These are phyloP conservation scores for Tetradesmus lagerheimii DNA, from an alignment of 139 green algal species.

Conservation along the genomic window DNA sequence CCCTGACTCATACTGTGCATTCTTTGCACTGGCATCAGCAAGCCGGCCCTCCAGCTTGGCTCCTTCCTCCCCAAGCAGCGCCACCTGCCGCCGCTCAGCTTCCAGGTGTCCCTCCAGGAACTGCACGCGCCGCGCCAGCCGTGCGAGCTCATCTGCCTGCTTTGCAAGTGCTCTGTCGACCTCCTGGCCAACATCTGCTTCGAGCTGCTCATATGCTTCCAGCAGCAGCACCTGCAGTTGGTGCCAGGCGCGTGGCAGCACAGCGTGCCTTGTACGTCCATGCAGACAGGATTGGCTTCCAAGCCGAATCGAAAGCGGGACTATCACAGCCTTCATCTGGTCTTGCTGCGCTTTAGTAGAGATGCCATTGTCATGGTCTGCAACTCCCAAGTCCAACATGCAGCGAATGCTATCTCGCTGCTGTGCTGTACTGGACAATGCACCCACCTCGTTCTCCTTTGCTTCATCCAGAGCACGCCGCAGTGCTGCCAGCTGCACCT, in stretches of 20 bases:
- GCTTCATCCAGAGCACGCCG: slow-evolving; percentile 56
- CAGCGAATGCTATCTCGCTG: too few relatives aligned
- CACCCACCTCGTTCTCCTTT: slow-evolving; percentile 64
- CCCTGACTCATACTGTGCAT: slow-evolving; percentile 72
- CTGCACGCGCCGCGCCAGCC: slow-evolving; percentile 51
- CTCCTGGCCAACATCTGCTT: slow-evolving; percentile 75
- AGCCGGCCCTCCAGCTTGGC: slow-evolving; percentile 44
- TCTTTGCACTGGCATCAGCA: slow-evolving; percentile 39
- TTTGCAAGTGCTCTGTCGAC: slow-evolving; percentile 70
- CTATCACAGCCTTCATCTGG: too few relatives aligned
- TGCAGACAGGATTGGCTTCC: too few relatives aligned
- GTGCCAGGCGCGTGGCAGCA: not conserved
- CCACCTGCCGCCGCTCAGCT: slow-evolving; percentile 48
- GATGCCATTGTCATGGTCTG: too few relatives aligned
- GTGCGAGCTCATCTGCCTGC: slow-evolving; percentile 56
- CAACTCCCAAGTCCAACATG: too few relatives aligned
- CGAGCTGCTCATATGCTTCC: slow-evolving; percentile 87
- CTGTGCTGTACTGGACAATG: too few relatives aligned
- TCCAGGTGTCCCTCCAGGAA: slow-evolving; percentile 67
- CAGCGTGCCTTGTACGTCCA: too few relatives aligned
- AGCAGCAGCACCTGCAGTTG: slow-evolving; percentile 70
- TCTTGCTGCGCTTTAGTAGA: too few relatives aligned
- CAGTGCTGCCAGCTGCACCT: slow-evolving; percentile 49
- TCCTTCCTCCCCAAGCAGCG: slow-evolving; percentile 34
- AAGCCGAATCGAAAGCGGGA: too few relatives aligned